These are phyloP conservation scores for Datura wrightii DNA, from an alignment of 257 asterid species.

Conservation along the genomic window DNA sequence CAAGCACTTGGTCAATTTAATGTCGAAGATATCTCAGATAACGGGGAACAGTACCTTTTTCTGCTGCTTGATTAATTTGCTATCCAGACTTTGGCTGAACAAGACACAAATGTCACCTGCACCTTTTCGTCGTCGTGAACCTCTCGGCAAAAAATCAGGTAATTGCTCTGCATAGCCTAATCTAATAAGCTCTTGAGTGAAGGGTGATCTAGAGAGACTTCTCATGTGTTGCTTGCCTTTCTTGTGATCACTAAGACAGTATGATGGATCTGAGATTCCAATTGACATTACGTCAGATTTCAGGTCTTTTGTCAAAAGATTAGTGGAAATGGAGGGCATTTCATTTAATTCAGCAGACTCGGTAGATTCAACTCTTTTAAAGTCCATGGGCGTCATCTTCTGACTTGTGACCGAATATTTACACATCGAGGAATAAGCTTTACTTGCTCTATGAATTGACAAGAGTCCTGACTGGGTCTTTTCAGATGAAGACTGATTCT, in stretches of 20 bases:
- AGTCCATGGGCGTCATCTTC: conserved; percentile 32
- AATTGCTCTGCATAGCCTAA: conserved; percentile 56
- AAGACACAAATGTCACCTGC: conserved; percentile 52
- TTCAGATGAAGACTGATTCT: conserved; percentile 38
- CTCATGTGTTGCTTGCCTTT: conserved; percentile 40
- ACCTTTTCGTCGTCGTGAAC: conserved; percentile 57
- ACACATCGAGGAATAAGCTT: conserved; percentile 36
- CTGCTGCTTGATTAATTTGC: conserved; percentile 57
- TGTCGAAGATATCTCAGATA: not conserved
- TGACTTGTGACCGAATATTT: conserved; percentile 35
- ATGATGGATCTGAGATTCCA: conserved; percentile 39
- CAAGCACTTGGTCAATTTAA: conserved; percentile 2
- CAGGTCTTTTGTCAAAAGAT: conserved; percentile 32
- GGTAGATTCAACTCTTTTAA: conserved; percentile 40
- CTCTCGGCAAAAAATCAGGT: conserved; percentile 67
- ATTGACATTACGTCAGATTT: conserved; percentile 39
- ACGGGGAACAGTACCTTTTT: conserved; percentile 53
- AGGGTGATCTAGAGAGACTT: conserved; percentile 53
- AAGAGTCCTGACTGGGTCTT: conserved; percentile 39
- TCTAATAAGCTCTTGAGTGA: conserved; percentile 68
- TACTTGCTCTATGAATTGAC: conserved; percentile 29
- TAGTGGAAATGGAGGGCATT: conserved; percentile 34
- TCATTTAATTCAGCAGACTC: conserved; percentile 38
- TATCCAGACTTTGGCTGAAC: conserved; percentile 77
- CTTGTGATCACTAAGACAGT: conserved; percentile 39